Base-by-base conservation (phyloP, 257 asterid genomes). In the Thymus quinquecostatus region DNA sequence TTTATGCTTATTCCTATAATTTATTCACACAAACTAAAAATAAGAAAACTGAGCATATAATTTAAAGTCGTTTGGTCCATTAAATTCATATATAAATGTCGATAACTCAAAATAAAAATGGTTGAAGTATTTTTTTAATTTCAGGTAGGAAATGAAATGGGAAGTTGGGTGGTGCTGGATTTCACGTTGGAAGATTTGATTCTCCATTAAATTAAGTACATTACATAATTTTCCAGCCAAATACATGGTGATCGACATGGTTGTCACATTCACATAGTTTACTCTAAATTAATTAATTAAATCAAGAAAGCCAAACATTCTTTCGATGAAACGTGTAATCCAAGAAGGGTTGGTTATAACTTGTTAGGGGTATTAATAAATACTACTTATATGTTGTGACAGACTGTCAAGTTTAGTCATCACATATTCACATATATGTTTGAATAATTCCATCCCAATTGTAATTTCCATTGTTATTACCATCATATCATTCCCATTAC, bases 161-260 rank as follows among this genome's bases (percentile, higher is more conserved):
- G 6, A 48, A 55, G 48, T 44, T 70, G 59, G 60, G 29, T 51
- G 62, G 53, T 36, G 34, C 69, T 71, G 45, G 40, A 68, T 45
- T 14, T 68, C 75, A 70, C 72, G 77, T 60, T 65, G n/a, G 72
- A 40, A 71, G 83, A 79, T 75, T 66, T 79, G 71, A 75, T 79
- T 69, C 83, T 68, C 51, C 69, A 29, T 6, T 21, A 21, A 21
- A 21, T 21, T 21, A 4, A 53, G 27, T 21, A 21, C 21, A 21
- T 21, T 21, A 21, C 63, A 53, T 36, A 53, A 28, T 40, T 67
- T 75, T 69, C 76, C 76, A 76, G 72, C 80, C 64, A 60, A 66
- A 74, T 55, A 66, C 62, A 33, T 44, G 8, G 72, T 33, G 41
- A 21, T 21, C 21, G 21, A 44, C 48, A 61, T 76, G 76, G 64